Evolutionary conservation across 768 basidiomycete genomes (phyloP), one percentile per base, ranked within the genome.

Genomic region (Russula foetens): DNA sequence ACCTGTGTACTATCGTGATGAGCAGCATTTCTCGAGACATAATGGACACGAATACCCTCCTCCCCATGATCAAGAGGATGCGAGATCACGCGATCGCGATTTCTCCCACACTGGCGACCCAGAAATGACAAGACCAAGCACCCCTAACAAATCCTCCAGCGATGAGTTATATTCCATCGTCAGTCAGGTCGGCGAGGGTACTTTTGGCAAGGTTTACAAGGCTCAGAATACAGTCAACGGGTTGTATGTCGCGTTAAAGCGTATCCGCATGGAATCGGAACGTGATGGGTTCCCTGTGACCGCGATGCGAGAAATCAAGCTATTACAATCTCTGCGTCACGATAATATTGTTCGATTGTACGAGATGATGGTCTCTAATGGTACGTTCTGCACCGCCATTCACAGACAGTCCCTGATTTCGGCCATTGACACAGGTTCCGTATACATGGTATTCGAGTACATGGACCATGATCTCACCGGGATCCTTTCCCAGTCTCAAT

Each of bases 371-470:
- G 95, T 98, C 7, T 92, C 94, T 0, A 90, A 92, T 67, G 94
- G 97, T 94, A 67, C 65, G 82, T 66, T 14, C 19, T 28, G n/a
- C 43, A 53, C 47, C 35, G 8, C 33, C 6, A 9, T 48, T 39
- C 33, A 62, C 24, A 47, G 26, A 35, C 60, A 59, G 45, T 47
- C 65, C 60, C 62, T 63, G 19, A 61, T 49, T 31, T 50, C 1
- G 21, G 26, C 26, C 33, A 28, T 60, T 57, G 21, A 29, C 39
- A 3, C 67, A 98, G 96, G 93, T 60, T 86, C 89, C 50, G 95
- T 97, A 44, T 96, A 92, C 74, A 99, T 99, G 97, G 96, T 99
- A 41, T 93, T 98, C 68, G 95, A 98, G 72, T 99, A 99, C 73
- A 91, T 97, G 91, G 94, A 99, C 68, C 96, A 98, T 70, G 97